A percentile compares a stretch with the other conserved stretches of the same genome.
Conservation (phyloP, 345 rosid species). For the Murraya koenigii region DNA sequence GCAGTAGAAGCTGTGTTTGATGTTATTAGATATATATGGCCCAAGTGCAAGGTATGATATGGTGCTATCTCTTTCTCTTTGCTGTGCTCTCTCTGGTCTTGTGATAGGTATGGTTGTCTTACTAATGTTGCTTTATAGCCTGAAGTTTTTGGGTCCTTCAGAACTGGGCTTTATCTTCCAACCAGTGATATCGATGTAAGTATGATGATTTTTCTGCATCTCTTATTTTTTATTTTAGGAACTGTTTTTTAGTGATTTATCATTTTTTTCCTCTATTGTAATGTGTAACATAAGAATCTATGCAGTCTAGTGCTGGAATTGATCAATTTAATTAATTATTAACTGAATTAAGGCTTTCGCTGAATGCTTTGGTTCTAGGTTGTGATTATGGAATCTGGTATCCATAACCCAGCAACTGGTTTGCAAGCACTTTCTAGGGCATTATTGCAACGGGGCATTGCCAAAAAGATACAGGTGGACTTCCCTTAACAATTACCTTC, state of each 20-base stretch:
- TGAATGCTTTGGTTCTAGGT: slow-evolving; percentile 40
- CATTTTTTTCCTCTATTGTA: neutral
- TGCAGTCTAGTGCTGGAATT: neutral
- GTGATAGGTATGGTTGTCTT: neutral
- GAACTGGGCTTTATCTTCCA: slow-evolving; percentile 87
- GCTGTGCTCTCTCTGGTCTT: neutral
- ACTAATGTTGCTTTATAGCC: slow-evolving; percentile 43
- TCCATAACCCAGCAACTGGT: slow-evolving; percentile 67
- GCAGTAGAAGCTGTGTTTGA: slow-evolving; percentile 61
- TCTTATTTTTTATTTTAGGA: neutral
- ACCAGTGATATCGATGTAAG: slow-evolving; percentile 96
- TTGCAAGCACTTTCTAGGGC: slow-evolving; percentile 80
- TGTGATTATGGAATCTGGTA: slow-evolving; percentile 77
- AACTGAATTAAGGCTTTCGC: neutral
- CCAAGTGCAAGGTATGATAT: slow-evolving; percentile 58
- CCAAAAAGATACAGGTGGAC: slow-evolving; percentile 71
- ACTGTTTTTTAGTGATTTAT: neutral
- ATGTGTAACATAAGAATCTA: neutral
- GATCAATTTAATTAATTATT: slow-evolving; percentile 2
- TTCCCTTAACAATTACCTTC: slow-evolving; percentile 5
- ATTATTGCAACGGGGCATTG: slow-evolving; percentile 74
- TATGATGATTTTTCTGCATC: slow-evolving; percentile 9
- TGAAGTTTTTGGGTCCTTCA: slow-evolving; percentile 86
- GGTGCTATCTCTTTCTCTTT: neutral
- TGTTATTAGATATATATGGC: slow-evolving; percentile 88